Conservation (phyloP, 2,329 filamentous ascomycete species). For the Fonsecaea erecta region DNA sequence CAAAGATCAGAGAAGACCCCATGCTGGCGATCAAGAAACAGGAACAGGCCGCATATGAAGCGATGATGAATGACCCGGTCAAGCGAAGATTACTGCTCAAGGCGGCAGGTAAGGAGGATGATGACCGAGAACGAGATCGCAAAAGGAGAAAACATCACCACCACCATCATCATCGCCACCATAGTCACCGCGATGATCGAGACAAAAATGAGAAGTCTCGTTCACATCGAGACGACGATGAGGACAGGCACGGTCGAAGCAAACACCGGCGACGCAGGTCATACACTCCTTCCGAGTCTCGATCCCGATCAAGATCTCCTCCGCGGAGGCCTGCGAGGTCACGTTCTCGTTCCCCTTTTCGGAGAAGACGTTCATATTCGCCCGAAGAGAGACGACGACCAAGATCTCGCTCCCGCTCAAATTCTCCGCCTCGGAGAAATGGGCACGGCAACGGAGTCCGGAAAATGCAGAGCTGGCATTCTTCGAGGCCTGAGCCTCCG, state of each 20-base stretch:
- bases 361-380: slow-evolving; percentile 37
- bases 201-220: slow-evolving; percentile 22
- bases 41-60: slow-evolving; percentile 78
- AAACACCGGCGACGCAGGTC: slow-evolving; percentile 51
- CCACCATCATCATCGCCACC: slow-evolving; percentile 40
- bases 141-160: slow-evolving; percentile 56
- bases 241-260: slow-evolving; percentile 33
- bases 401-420: slow-evolving; percentile 41
- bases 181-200: slow-evolving; percentile 23
- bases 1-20: slow-evolving; percentile 89
- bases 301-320: slow-evolving; percentile 34
- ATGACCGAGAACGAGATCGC: slow-evolving; percentile 41
- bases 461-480: slow-evolving; percentile 40
- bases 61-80: slow-evolving; percentile 52
- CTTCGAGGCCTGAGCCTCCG: slow-evolving; percentile 28
- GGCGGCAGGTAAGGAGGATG: slow-evolving; percentile 48
- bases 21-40: slow-evolving; percentile 91
- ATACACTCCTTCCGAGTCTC: slow-evolving; percentile 43
- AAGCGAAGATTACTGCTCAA: slow-evolving; percentile 59
- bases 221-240: slow-evolving; percentile 37
- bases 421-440: slow-evolving; percentile 38
- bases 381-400: slow-evolving; percentile 42
- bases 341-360: slow-evolving; percentile 36
- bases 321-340: slow-evolving; percentile 43
- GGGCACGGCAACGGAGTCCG: slow-evolving; percentile 43